Evolutionary conservation across 768 basidiomycete species (phyloP), one percentile per base, ranked within the genome.

Genomic region (Dacryopinax primogenitus): DNA sequence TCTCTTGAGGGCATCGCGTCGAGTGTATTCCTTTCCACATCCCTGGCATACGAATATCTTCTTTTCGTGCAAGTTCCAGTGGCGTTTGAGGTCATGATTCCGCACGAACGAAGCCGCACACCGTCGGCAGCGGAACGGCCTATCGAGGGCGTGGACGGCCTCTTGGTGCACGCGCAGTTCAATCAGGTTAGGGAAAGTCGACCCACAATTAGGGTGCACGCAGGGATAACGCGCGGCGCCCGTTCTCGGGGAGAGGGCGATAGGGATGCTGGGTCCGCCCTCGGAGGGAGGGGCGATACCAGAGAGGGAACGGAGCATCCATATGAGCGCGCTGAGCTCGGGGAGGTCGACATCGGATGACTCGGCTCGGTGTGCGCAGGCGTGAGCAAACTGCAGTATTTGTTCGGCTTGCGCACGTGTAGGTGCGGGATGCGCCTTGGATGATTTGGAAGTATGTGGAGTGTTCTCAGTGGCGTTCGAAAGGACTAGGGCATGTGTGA

Each of bases 321-420:
- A 88, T 65, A 90, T 87, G 63, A 91, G 78, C n/a, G 86, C 87
- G 44, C 84, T 82, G 39, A 90, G 82, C 73, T 91, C 88, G 71
- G 88, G 87, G 1, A 90, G 75, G 0, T 79, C 77, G 65, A 81
- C 80, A 76, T 81, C 82, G 63, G 81, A 80, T 61, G 72, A 76
- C 33, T 82, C 84, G 30, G 79, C 79, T 30, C 76, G 74, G 4
- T 82, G 74, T 13, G 84, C 84, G 35, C 85, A 87, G 12, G 86
- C 90, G 66, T 88, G 84, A 1, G 86, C 82, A 72, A 90, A 91
- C 32, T 89, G 77, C 72, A 89, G 90, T 11, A 89, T 77, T 68
- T 89, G 87, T 67, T 90, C 87, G 15, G 90, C 80, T 35, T 83
- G 84, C 13, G 83, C 74, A 65, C 87, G 86, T 30, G 90, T 83